Base-by-base conservation (phyloP, 148 eudicot species). In the Agrostemma githago region DNA sequence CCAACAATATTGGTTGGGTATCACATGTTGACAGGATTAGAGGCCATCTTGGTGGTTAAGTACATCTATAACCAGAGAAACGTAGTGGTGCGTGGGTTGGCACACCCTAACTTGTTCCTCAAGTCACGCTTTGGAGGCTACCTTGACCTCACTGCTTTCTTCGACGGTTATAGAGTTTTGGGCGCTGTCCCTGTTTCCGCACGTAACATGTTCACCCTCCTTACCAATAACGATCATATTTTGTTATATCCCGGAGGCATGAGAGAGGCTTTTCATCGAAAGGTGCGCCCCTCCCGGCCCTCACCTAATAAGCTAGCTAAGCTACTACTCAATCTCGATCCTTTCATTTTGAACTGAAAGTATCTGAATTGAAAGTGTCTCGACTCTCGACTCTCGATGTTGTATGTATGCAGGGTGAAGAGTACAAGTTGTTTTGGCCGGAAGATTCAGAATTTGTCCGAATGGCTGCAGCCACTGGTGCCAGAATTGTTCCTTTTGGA, bases 381-480 rank as follows among this genome's bases (percentile, higher is more conserved):
- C n/a, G n/a, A n/a, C n/a, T n/a, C n/a, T n/a, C n/a, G n/a, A n/a
- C n/a, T n/a, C n/a, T n/a, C n/a, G n/a, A n/a, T n/a, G n/a, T n/a
- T n/a, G 34, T 26, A 26, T 26, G 34, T 26, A 26, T 26, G 10
- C 79, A 89, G 97, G 97, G 97, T 38, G 97, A 91, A 80, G 88
- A 82, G 26, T 86, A 89, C 79, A 84, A 81, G 71, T 78, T 91
- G 59, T 87, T 91, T 77, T 91, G 97, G 93, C 93, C 93, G 6
- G 88, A 91, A 70, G 83, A 82, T 40, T 75, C 97, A 0, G 93
- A 91, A 79, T 88, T 89, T 79, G 84, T 89, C 5, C 81, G 91
- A 74, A 91, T 89, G 91, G 93, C 93, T 40, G 86, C 89, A 41
- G 86, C 82, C 80, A 87, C 86, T 84, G 91, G 97, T 76, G 97